A percentile compares a stretch with the other conserved stretches of the same genome.
Conservation (phyloP, 1,139 yeast species). For the Ogataea hybrid region DNA sequence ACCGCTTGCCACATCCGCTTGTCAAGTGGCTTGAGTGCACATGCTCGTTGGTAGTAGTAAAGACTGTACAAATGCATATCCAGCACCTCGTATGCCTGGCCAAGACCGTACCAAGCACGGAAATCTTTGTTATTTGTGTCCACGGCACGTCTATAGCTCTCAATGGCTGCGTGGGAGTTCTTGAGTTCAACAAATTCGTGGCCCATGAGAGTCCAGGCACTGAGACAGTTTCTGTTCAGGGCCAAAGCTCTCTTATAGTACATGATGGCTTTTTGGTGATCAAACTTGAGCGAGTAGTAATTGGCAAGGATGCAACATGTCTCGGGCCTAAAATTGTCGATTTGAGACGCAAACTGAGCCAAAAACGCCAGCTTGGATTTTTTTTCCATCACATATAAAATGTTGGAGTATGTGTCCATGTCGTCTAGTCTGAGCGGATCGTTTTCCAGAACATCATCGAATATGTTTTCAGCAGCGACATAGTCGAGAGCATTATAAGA, state of each 20-base stretch:
- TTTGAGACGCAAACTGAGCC: constrained; percentile 80
- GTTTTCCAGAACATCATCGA: constrained; percentile 67
- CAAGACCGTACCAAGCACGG: constrained; percentile 98
- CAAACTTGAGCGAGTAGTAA: constrained; percentile 86
- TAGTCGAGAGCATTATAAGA: constrained; percentile 82
- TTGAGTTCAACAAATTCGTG: constrained; percentile 97
- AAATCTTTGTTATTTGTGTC: constrained; percentile 87
- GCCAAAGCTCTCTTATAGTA: constrained; percentile 89
- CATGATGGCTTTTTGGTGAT: constrained; percentile 92
- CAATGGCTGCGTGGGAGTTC: constrained; percentile 97
- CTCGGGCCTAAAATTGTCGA: constrained; percentile 90
- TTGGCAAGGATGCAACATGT: constrained; percentile 95
- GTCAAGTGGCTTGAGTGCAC: constrained; percentile 84
- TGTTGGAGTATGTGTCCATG: constrained; percentile 87
- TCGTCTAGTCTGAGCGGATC: constrained; percentile 92
- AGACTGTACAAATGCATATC: constrained; percentile 94
- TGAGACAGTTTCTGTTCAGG: constrained; percentile 72
- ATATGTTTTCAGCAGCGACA: constrained; percentile 71
- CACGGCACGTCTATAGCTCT: constrained; percentile 90
- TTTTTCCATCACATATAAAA: constrained; percentile 91
- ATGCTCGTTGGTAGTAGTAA: constrained; percentile 90
- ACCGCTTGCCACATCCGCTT: constrained; percentile 97
- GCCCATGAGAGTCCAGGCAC: constrained; percentile 99
- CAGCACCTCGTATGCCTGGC: constrained; percentile 95
- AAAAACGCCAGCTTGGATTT: constrained; percentile 77